Evolutionary conservation across 2,329 filamentous ascomycete species (phyloP).

Genomic region (Ophiostoma australiae): DNA sequence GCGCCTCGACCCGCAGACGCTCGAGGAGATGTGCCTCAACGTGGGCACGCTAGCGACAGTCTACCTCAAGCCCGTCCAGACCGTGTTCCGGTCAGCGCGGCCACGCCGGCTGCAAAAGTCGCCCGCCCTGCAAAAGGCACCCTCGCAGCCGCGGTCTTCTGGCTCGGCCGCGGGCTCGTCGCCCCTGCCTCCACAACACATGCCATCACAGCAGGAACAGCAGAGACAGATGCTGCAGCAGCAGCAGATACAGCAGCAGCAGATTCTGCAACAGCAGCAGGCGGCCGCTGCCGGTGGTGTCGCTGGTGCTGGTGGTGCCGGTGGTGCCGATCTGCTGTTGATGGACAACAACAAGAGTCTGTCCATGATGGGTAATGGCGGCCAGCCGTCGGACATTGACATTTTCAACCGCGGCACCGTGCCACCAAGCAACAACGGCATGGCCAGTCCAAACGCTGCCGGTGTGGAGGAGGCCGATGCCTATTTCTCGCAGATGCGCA

Average conservation of each 20-base stretch:
- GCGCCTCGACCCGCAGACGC: constrained; percentile 80
- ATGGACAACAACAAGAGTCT: constrained; percentile 55
- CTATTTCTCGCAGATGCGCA: constrained; percentile 76
- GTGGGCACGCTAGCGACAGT: constrained; percentile 95
- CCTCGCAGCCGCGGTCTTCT: constrained; percentile 35
- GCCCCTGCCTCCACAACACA: constrained; percentile 31
- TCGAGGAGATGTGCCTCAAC: constrained; percentile 96
- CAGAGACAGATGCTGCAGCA: constrained; percentile 23
- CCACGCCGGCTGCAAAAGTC: constrained; percentile 74
- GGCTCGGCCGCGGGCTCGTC: constrained; percentile 12
- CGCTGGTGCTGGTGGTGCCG: not conserved
- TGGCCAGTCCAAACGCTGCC: constrained; percentile 58
- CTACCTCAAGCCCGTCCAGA: constrained; percentile 95
- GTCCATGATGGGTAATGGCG: constrained; percentile 53
- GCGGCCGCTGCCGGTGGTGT: constrained; percentile 12
- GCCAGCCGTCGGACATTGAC: constrained; percentile 49
- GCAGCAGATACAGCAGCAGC: constrained; percentile 19
- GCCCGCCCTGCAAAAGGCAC: constrained; percentile 65
- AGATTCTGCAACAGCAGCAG: constrained; percentile 19
- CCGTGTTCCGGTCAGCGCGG: constrained; percentile 86
- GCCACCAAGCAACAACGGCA: constrained; percentile 27
- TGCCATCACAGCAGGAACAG: constrained; percentile 22
- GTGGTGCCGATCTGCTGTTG: constrained; percentile 32
- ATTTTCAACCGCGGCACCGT: constrained; percentile 36
- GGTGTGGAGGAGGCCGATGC: constrained; percentile 81